Base-by-base conservation (phyloP, 1,139 yeast genomes). In the Tardiomyces blankii region DNA sequence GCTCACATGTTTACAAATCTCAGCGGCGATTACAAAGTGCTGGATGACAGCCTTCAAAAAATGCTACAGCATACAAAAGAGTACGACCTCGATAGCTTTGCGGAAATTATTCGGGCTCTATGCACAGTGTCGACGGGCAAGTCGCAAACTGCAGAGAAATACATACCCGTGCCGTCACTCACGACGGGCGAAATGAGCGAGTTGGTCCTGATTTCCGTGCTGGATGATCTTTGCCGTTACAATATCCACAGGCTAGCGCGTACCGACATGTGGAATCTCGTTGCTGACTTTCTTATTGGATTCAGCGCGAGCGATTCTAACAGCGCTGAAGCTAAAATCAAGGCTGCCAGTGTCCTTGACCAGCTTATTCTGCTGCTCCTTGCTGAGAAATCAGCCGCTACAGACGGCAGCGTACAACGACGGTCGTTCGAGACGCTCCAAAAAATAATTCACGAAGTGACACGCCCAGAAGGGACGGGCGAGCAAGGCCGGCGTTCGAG, bases 41-140 rank as follows among this genome's bases (percentile, higher is more conserved):
- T 85, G 21, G 82, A 78, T 43, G 63, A 60, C 14, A 75, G 88
- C 0, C 63, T 80, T 28, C 63, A 65, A n/a, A 80, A 80, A 51
- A 67, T 88, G 39, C 65, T 75, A 43, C 88, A 80, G 38, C 78
- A 83, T 45, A 72, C 89, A 2, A 66, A 64, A 39, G 73, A 72
- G 6, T 82, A 77, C 33, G 21, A 18, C 4, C n/a, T 13, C 11
- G 33, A 40, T 8, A 8, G 27, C 12, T 40, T 25, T n/a, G 4
- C n/a, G 21, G 16, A n/a, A 4, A 40, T 40, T 8, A 19, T 40
- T 4, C 35, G 35, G 5, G 35, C 35, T 3, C 16, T 30, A 4
- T 30, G 35, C 16, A 14, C 35, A 13, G 35, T 30, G 5, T 12
- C 35, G 9, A 30, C 35, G 4, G 35, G 35, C 5, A 14, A 30